A percentile compares a stretch with the other conserved stretches of the same genome.
Conservation (phyloP, 1,284 basidiomycete species). For the Boletus semigastroideus region DNA sequence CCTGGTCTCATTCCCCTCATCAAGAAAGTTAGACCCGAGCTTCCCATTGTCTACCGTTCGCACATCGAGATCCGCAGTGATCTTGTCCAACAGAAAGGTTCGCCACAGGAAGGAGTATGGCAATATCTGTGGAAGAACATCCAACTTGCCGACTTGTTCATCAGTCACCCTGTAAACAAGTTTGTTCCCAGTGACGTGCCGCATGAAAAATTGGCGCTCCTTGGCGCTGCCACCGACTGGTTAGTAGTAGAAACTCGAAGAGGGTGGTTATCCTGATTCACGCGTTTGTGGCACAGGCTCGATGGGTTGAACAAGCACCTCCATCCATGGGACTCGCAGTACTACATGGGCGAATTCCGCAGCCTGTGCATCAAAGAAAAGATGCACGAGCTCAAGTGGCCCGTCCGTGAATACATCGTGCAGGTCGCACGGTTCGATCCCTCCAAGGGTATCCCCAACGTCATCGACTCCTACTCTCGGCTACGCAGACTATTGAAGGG, state of each 20-base stretch:
- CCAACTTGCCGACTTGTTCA: conserved; percentile 80
- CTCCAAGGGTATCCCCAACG: conserved; percentile 73
- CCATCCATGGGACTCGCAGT: conserved; percentile 71
- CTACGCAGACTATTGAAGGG: conserved; percentile 65
- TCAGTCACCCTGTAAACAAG: conserved; percentile 88
- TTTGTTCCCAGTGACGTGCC: conserved; percentile 85
- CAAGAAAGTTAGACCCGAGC: conserved; percentile 72
- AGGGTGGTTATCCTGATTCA: not conserved
- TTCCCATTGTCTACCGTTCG: conserved; percentile 86
- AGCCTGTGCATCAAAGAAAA: conserved; percentile 70
- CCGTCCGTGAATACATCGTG: conserved; percentile 74
- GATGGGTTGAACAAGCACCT: conserved; percentile 88
- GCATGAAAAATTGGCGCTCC: conserved; percentile 62
- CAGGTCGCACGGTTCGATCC: conserved; percentile 87
- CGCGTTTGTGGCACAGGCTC: conserved; percentile 48
- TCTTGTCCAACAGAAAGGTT: conserved; percentile 69
- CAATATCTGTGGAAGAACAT: conserved; percentile 89
- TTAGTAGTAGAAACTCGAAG: conserved; percentile 32
- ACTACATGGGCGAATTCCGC: conserved; percentile 83
- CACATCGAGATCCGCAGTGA: conserved; percentile 89
- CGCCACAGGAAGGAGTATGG: conserved; percentile 86
- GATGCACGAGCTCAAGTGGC: conserved; percentile 79
- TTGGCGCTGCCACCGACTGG: conserved; percentile 82
- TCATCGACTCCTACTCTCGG: conserved; percentile 79
- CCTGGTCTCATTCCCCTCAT: conserved; percentile 86